A percentile compares a stretch with the other conserved stretches of the same genome.
Evolutionary conservation across 2,329 filamentous ascomycete genomes (phyloP).

Genomic region (Clathrospora elynae): DNA sequence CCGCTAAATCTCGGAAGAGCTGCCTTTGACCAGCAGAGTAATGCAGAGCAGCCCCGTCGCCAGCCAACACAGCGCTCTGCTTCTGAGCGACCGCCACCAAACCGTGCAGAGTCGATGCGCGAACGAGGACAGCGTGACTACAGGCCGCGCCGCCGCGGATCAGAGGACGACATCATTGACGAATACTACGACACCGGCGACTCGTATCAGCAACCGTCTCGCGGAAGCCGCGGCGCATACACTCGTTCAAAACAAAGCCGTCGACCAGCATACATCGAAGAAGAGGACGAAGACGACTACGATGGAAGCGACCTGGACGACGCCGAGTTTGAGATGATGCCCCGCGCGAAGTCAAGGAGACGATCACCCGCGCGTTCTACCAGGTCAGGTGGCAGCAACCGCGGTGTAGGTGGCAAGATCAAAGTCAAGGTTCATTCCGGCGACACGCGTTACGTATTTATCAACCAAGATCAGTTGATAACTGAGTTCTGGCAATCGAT

Average conservation of each 20-base stretch:
- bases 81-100: slow-evolving; percentile 51
- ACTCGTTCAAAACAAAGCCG: slow-evolving; percentile 39
- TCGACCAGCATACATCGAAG: slow-evolving; percentile 72
- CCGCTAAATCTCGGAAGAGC: slow-evolving; percentile 56
- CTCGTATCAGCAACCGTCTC: slow-evolving; percentile 60
- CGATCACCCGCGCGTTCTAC: slow-evolving; percentile 51
- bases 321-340: slow-evolving; percentile 79
- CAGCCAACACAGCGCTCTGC: slow-evolving; percentile 49
- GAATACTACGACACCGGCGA: slow-evolving; percentile 68
- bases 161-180: slow-evolving; percentile 57
- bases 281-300: slow-evolving; percentile 76
- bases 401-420: slow-evolving; percentile 68
- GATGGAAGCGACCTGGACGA: slow-evolving; percentile 76
- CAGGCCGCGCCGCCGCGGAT: slow-evolving; percentile 40
- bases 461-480: slow-evolving; percentile 74
- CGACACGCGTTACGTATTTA: slow-evolving; percentile 92
- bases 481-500: slow-evolving; percentile 78
- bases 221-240: slow-evolving; percentile 35
- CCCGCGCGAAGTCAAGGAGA: slow-evolving; percentile 49
- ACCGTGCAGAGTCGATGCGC: slow-evolving; percentile 44
- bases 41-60: slow-evolving; percentile 41
- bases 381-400: slow-evolving; percentile 53
- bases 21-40: slow-evolving; percentile 52
- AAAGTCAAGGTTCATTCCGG: slow-evolving; percentile 86
- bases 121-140: slow-evolving; percentile 30